A percentile compares a stretch with the other conserved stretches of the same genome.
Evolutionary conservation across 805 yeast species (phyloP).

Genomic region (Ogataea pilisensis): DNA sequence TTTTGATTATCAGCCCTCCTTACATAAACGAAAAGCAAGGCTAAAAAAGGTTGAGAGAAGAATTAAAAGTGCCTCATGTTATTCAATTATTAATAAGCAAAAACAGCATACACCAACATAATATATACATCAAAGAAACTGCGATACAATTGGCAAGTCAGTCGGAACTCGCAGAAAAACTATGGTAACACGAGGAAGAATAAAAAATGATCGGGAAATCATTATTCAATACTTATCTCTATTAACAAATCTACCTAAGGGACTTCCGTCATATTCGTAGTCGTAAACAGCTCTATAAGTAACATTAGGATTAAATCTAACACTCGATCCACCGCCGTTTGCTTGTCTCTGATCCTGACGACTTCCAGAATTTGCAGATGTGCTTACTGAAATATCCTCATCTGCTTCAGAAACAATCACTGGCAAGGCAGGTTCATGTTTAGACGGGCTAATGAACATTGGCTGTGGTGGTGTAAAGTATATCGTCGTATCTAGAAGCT

Average conservation of each 20-base stretch:
- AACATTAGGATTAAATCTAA: conserved; percentile 29
- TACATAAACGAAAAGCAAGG: too few species aligned
- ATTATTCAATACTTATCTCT: conserved; percentile 16
- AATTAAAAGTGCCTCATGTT: too few species aligned
- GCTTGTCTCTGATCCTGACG: conserved; percentile 1
- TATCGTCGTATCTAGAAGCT: conserved; percentile 17
- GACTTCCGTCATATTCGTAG: conserved; percentile 16
- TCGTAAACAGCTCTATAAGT: conserved; percentile 22
- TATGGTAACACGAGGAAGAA: too few species aligned
- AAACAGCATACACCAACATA: too few species aligned
- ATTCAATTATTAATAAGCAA: too few species aligned
- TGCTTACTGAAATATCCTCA: background rate
- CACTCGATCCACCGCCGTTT: conserved; percentile 15
- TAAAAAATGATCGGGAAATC: too few species aligned
- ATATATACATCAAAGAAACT: too few species aligned
- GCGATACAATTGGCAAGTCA: too few species aligned
- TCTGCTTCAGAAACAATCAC: background rate
- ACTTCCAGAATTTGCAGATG: background rate
- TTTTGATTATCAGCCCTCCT: too few species aligned
- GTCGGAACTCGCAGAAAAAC: too few species aligned
- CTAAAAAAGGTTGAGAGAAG: too few species aligned
- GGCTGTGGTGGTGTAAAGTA: conserved; percentile 21
- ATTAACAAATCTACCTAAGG: conserved; percentile 17
- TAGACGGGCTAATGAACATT: conserved; percentile 2
- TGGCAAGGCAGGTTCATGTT: background rate